phyloP scores from a whole-genome alignment of 1,139 yeast genomes.

The Magnusiomyces ingens region DNA sequence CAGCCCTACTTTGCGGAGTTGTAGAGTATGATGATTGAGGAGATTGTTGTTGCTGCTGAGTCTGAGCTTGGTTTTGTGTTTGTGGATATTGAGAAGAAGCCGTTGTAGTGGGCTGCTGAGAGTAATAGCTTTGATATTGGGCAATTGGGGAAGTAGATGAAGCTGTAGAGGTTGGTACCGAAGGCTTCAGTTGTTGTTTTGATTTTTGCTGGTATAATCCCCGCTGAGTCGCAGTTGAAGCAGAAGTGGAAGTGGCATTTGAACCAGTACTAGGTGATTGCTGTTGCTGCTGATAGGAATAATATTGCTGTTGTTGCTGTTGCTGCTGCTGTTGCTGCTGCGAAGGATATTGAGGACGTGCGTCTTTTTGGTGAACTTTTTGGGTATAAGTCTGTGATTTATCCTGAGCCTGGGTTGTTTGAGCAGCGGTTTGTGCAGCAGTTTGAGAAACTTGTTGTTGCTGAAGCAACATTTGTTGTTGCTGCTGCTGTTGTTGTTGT shows the following conservation, averaged over 20 bases:
- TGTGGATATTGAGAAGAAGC: neutral
- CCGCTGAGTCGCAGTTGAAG: too few species aligned
- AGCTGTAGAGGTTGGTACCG: too few species aligned
- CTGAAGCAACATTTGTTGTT: neutral
- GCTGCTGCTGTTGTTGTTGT: neutral
- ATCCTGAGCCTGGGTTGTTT: slow-evolving; percentile 1
- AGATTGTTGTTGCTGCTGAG: slow-evolving; percentile 2
- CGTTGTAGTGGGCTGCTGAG: too few species aligned
- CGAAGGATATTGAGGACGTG: neutral
- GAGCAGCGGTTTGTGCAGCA: neutral
- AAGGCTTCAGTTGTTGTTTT: too few species aligned
- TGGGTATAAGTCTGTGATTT: neutral
- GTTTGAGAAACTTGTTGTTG: neutral
- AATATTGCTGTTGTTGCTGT: neutral
- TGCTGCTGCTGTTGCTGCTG: neutral
- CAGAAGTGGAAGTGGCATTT: too few species aligned
- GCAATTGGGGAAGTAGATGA: too few species aligned
- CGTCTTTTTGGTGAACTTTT: neutral
- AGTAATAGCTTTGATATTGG: too few species aligned
- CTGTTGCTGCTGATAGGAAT: neutral
- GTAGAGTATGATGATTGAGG: neutral
- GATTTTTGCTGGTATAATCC: too few species aligned
- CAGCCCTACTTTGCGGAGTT: neutral
- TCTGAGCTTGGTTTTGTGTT: slow-evolving; percentile 1
- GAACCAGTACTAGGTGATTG: neutral